Conservation (phyloP, 352 stramenopile genomes). For the Phytophthora meadii region DNA sequence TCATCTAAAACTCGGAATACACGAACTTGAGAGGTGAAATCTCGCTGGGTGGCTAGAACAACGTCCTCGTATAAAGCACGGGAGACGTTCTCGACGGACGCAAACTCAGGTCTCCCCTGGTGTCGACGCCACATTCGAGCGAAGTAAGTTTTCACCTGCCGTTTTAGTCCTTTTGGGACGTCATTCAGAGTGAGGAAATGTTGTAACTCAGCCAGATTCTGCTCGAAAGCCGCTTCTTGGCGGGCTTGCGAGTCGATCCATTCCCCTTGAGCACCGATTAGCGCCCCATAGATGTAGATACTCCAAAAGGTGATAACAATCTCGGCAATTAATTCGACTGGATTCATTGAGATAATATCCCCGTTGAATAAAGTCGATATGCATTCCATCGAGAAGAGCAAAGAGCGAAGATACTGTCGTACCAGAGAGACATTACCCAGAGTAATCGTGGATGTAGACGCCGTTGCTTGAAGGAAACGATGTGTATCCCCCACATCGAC, state of each 20-base stretch:
- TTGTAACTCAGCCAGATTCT: slow-evolving; percentile 66
- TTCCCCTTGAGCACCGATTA: slow-evolving; percentile 48
- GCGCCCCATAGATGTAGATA: slow-evolving; percentile 65
- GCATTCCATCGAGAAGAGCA: slow-evolving; percentile 66
- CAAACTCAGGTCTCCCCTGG: slow-evolving; percentile 59
- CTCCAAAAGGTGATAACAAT: slow-evolving; percentile 58
- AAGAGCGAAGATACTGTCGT: slow-evolving; percentile 65
- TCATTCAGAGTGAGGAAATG: slow-evolving; percentile 69
- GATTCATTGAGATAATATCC: slow-evolving; percentile 58
- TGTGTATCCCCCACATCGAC: slow-evolving; percentile 9
- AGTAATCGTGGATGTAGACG: slow-evolving; percentile 9
- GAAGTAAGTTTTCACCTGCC: slow-evolving; percentile 77
- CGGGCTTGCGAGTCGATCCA: slow-evolving; percentile 49
- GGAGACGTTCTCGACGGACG: slow-evolving; percentile 52
- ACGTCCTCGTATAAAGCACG: slow-evolving; percentile 61
- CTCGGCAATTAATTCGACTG: slow-evolving; percentile 60
- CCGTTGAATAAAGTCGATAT: slow-evolving; percentile 63
- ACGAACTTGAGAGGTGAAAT: slow-evolving; percentile 56
- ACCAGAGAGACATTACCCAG: slow-evolving; percentile 41
- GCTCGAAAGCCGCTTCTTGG: slow-evolving; percentile 60
- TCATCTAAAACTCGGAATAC: slow-evolving; percentile 64
- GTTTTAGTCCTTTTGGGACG: slow-evolving; percentile 63
- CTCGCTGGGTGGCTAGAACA: slow-evolving; percentile 52
- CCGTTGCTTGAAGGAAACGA: neutral
- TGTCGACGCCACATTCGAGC: slow-evolving; percentile 60